Conservation (phyloP, 805 yeast genomes). For the Schwanniomyces vanrijiae region DNA sequence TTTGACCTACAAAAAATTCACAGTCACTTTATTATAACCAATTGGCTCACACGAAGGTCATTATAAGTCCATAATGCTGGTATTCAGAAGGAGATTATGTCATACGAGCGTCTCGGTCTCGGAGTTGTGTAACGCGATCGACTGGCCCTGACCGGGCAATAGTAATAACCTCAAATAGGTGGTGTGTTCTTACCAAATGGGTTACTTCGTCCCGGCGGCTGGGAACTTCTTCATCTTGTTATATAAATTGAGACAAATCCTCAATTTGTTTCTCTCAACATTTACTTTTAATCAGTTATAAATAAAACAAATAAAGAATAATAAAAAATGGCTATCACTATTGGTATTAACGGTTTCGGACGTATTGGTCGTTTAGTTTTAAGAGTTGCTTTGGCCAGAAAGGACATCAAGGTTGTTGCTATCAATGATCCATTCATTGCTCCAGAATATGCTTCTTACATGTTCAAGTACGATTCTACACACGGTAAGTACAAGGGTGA, state of each 20-base stretch:
- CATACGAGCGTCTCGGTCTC: constrained; percentile 47
- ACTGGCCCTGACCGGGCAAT: constrained; percentile 1
- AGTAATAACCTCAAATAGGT: background rate
- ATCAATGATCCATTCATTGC: constrained; percentile 90
- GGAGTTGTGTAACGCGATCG: constrained; percentile 2
- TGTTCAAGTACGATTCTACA: constrained; percentile 94
- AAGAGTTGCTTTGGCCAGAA: constrained; percentile 74
- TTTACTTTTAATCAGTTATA: constrained; percentile 1
- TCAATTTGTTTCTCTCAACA: constrained; percentile 1
- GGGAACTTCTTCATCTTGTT: background rate
- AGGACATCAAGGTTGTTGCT: constrained; percentile 80
- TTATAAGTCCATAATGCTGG: background rate
- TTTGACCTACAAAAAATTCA: background rate
- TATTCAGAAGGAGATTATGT: constrained; percentile 11
- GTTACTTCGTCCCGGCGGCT: constrained; percentile 15
- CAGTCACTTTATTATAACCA: background rate
- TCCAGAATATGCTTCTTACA: constrained; percentile 89
- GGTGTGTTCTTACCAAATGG: constrained; percentile 10
- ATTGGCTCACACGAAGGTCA: background rate
- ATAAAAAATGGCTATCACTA: constrained; percentile 53
- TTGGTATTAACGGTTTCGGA: constrained; percentile 95
- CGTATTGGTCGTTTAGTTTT: constrained; percentile 89
- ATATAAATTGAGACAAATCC: constrained; percentile 5
- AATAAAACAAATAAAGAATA: constrained; percentile 8
- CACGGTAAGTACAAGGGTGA: constrained; percentile 84